phyloP scores from a whole-genome alignment of 2,329 filamentous ascomycete species.

The Fusarium oligoseptatum region DNA sequence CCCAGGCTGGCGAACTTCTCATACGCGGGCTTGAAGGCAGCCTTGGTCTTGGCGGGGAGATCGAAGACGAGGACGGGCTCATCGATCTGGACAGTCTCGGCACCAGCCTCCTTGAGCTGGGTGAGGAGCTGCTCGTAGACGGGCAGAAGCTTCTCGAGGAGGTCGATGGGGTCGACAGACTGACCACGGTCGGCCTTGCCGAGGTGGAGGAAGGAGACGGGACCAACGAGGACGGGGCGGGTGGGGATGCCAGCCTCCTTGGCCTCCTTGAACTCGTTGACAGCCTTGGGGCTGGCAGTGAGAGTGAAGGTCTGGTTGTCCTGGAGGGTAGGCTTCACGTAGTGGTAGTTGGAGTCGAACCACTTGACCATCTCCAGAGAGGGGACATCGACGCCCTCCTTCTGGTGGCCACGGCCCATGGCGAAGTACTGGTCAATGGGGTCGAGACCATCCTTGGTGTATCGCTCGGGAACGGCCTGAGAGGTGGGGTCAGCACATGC shows the following conservation, averaged over 20 bases:
- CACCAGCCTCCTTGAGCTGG: conserved; percentile 96
- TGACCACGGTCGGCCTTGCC: conserved; percentile 98
- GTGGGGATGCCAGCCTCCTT: conserved; percentile 96
- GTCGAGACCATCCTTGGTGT: conserved; percentile 90
- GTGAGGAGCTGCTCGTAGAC: conserved; percentile 93
- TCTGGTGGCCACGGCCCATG: conserved; percentile 99
- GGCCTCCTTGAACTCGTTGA: conserved; percentile 94
- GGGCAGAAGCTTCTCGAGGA: conserved; percentile 92
- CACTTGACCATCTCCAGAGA: conserved; percentile 99
- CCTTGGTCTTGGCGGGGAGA: conserved; percentile 89
- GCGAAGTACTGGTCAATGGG: conserved; percentile 98
- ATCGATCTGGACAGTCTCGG: conserved; percentile 97
- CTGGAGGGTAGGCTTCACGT: conserved; percentile 98
- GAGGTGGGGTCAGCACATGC: conserved; percentile 25
- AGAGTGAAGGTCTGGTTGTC: conserved; percentile 98
- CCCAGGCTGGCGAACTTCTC: conserved; percentile 86
- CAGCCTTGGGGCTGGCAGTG: conserved; percentile 87
- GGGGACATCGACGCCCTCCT: conserved; percentile 92
- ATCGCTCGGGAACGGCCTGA: conserved; percentile 90
- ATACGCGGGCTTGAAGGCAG: conserved; percentile 97
- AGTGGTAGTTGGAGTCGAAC: conserved; percentile 99
- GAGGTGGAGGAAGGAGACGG: conserved; percentile 96
- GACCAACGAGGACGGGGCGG: conserved; percentile 93
- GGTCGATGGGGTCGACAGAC: conserved; percentile 90
- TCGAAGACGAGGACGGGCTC: conserved; percentile 98